phyloP scores from a whole-genome alignment of 1,139 yeast genomes.

The Yamadazyma atlantica region DNA sequence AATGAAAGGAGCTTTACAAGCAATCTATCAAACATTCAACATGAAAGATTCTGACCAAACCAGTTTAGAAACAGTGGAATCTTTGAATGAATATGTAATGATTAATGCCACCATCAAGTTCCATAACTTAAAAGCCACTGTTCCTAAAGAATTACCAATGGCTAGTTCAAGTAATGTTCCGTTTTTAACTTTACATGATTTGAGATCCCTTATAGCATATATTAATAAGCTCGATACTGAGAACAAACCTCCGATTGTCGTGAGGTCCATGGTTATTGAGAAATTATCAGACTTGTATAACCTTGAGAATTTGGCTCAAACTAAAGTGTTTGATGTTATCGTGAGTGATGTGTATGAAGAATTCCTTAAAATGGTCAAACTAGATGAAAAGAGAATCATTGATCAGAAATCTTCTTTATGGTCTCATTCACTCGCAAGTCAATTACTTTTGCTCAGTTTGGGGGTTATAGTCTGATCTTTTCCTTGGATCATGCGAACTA shows the following conservation, averaged over 20 bases:
- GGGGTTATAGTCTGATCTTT: slow-evolving; percentile 51
- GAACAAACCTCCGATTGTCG: slow-evolving; percentile 33
- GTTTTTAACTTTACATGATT: slow-evolving; percentile 56
- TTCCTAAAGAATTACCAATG: slow-evolving; percentile 53
- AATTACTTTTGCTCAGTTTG: slow-evolving; percentile 54
- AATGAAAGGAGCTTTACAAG: slow-evolving; percentile 43
- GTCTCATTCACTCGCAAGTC: slow-evolving; percentile 64
- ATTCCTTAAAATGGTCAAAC: slow-evolving; percentile 50
- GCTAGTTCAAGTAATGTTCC: slow-evolving; percentile 53
- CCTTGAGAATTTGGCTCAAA: slow-evolving; percentile 46
- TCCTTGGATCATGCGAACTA: too few relatives aligned
- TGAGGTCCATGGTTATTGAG: slow-evolving; percentile 61
- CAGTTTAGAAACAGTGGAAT: slow-evolving; percentile 11
- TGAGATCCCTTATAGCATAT: slow-evolving; percentile 59
- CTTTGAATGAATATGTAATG: slow-evolving; percentile 51
- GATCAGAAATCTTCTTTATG: slow-evolving; percentile 49
- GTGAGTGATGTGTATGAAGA: slow-evolving; percentile 61
- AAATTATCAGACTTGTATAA: slow-evolving; percentile 53
- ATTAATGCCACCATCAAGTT: slow-evolving; percentile 65
- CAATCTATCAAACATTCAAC: slow-evolving; percentile 43
- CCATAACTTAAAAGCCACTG: slow-evolving; percentile 56
- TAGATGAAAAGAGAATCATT: slow-evolving; percentile 47
- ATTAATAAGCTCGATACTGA: slow-evolving; percentile 43
- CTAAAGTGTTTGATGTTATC: slow-evolving; percentile 53
- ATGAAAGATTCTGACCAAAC: slow-evolving; percentile 14